phyloP scores from a whole-genome alignment of 441 rosid genomes.

The Croton setiger region DNA sequence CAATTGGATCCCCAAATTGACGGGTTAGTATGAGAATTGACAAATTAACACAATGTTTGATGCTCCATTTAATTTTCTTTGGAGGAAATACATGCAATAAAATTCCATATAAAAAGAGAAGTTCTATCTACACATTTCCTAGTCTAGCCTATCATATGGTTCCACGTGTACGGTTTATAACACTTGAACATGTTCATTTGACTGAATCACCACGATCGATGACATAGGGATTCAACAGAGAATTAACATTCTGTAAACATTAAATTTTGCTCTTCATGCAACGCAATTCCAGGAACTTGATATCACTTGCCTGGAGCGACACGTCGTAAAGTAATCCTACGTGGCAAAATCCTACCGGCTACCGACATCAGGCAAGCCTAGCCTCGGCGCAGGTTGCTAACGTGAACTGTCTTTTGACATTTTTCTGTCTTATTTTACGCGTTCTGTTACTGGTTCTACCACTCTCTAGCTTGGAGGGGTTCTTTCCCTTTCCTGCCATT shows the following conservation, averaged over 20 bases:
- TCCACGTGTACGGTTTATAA: slow-evolving; percentile 13
- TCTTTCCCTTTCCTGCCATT: background rate
- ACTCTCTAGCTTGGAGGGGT: background rate
- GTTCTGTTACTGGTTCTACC: slow-evolving; percentile 7
- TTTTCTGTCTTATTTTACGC: slow-evolving; percentile 11
- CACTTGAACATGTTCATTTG: background rate
- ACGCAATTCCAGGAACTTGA: slow-evolving; percentile 20
- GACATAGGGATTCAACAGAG: background rate
- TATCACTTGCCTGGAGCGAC: slow-evolving; percentile 18
- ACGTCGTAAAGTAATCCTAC: slow-evolving; percentile 23
- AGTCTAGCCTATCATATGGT: background rate
- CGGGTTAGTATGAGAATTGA: too few species aligned
- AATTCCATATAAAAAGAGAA: too few species aligned
- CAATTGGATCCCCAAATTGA: too few species aligned
- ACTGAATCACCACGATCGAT: background rate
- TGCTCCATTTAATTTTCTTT: too few species aligned
- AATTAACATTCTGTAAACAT: background rate
- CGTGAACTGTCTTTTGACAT: slow-evolving; percentile 21
- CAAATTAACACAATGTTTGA: too few species aligned
- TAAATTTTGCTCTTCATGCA: background rate
- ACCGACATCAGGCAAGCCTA: slow-evolving; percentile 47
- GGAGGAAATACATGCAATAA: too few species aligned
- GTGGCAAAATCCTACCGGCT: slow-evolving; percentile 52
- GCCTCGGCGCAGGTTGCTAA: slow-evolving; percentile 32
- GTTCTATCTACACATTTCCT: too few species aligned